Evolutionary conservation across 306 rosid genomes (phyloP).

Genomic region (Luffa acutangula): DNA sequence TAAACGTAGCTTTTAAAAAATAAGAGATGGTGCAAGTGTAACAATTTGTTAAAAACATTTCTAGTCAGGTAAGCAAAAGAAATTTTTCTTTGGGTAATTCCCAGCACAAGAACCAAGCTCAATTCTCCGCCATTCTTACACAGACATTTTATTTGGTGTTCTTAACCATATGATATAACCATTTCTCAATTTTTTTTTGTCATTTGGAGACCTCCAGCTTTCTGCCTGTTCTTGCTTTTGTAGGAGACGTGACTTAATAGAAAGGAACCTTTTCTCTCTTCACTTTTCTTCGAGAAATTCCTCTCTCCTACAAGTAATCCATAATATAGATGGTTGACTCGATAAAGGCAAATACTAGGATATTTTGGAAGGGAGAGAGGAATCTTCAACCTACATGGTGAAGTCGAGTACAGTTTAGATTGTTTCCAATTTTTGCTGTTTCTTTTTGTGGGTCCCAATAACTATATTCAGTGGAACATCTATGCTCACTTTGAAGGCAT

Average conservation of each 20-base stretch:
- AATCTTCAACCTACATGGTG: background rate
- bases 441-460: background rate
- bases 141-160: background rate
- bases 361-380: background rate
- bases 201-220: background rate
- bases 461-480: background rate
- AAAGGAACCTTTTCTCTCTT: background rate
- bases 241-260: background rate
- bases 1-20: background rate
- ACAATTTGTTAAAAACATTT: background rate
- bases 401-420: background rate
- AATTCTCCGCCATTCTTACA: background rate
- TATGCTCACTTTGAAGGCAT: background rate
- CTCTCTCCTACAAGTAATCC: background rate
- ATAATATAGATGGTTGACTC: background rate
- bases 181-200: background rate
- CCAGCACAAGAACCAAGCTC: background rate
- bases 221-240: background rate
- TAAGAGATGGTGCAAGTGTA: background rate
- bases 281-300: background rate
- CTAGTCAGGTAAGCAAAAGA: background rate
- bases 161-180: background rate
- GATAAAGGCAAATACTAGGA: background rate
- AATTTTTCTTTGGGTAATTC: background rate
- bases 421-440: background rate